These are phyloP conservation scores for Suillus plorans DNA, from an alignment of 768 basidiomycete species.

Conservation along the genomic window DNA sequence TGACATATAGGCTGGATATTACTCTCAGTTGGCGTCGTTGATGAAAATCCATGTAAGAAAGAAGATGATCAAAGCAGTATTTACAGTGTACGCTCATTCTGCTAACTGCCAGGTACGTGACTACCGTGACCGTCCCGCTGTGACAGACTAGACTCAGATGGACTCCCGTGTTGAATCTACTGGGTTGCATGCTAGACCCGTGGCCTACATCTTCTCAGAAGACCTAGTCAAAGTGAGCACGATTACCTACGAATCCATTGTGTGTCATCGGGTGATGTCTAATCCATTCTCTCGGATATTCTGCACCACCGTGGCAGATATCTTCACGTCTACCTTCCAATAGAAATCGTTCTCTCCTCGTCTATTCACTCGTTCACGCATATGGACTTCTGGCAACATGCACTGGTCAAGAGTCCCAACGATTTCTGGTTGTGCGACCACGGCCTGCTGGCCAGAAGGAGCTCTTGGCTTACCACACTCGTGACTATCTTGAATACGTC, in stretches of 20 bases:
- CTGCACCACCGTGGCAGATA: conserved; percentile 26
- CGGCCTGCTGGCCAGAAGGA: conserved; percentile 53
- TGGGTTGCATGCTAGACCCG: conserved; percentile 9
- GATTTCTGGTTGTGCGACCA: conserved; percentile 51
- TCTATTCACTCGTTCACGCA: conserved; percentile 60
- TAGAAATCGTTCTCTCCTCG: conserved; percentile 58
- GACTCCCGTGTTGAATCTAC: neutral
- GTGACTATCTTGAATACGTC: conserved; percentile 66
- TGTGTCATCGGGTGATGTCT: neutral
- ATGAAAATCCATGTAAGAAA: neutral
- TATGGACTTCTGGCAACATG: conserved; percentile 46
- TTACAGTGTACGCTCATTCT: neutral
- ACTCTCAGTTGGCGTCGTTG: too few species aligned
- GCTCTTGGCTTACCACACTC: conserved; percentile 66
- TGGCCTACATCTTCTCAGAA: conserved; percentile 56
- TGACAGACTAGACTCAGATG: neutral
- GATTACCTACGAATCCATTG: neutral
- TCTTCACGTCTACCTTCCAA: conserved; percentile 70
- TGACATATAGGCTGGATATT: too few species aligned
- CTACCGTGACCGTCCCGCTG: neutral
- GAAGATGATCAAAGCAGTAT: neutral
- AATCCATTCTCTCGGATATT: neutral
- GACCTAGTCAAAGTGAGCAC: conserved; percentile 51
- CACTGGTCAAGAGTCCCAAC: conserved; percentile 20
- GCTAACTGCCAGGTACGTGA: neutral